A percentile compares a stretch with the other conserved stretches of the same genome.
Conservation (phyloP, 2,329 filamentous ascomycete species). For the Fonsecaea pugnacius region DNA sequence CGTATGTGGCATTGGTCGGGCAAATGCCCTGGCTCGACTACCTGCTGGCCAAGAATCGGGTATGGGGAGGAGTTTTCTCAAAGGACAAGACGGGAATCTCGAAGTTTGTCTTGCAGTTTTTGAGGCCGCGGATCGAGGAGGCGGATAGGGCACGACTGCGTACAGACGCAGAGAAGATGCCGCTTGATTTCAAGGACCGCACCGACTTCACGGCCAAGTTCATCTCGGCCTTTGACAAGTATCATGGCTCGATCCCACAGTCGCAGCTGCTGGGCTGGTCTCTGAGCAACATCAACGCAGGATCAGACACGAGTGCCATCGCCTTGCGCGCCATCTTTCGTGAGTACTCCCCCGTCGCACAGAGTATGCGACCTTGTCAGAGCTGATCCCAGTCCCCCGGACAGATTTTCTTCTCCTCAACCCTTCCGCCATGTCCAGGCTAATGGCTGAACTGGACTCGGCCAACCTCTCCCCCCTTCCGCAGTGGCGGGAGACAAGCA, state of each 20-base stretch:
- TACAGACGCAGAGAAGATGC: slow-evolving; percentile 30
- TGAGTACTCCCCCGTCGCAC: slow-evolving; percentile 34
- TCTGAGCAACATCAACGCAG: slow-evolving; percentile 41
- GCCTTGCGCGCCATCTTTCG: slow-evolving; percentile 41
- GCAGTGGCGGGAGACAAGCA: slow-evolving; percentile 18
- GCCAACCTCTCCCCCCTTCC: slow-evolving; percentile 39
- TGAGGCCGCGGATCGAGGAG: slow-evolving; percentile 68
- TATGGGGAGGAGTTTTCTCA: slow-evolving; percentile 56
- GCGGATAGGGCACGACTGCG: slow-evolving; percentile 51
- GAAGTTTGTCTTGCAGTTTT: slow-evolving; percentile 74
- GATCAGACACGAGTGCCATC: slow-evolving; percentile 46
- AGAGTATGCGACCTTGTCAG: not conserved
- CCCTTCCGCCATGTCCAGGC: slow-evolving; percentile 35
- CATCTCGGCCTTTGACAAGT: slow-evolving; percentile 37
- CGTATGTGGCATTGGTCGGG: slow-evolving; percentile 24
- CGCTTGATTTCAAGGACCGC: slow-evolving; percentile 26
- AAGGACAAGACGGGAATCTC: slow-evolving; percentile 64
- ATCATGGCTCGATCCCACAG: slow-evolving; percentile 13
- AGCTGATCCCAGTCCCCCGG: not conserved
- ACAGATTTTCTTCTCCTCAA: slow-evolving; percentile 16
- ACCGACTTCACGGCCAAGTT: slow-evolving; percentile 37
- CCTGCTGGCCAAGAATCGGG: slow-evolving; percentile 31
- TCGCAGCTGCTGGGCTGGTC: slow-evolving; percentile 40
- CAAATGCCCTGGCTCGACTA: slow-evolving; percentile 35
- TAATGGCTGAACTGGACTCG: slow-evolving; percentile 38